Evolutionary conservation across 441 rosid genomes (phyloP).

Genomic region (Aleurites moluccanus): DNA sequence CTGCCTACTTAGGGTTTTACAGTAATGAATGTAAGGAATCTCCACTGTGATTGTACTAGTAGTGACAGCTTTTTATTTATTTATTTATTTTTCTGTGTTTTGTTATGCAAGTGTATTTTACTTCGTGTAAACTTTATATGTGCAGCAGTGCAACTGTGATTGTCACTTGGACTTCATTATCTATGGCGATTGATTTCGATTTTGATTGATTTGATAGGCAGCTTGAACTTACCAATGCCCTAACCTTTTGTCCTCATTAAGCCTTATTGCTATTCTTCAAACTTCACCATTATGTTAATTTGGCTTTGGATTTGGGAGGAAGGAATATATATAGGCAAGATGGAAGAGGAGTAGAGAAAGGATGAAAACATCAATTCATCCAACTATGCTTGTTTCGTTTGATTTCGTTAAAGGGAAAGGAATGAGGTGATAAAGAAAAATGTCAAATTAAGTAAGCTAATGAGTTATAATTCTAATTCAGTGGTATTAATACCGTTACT

Average conservation of each 20-base stretch:
- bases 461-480: too few relatives aligned
- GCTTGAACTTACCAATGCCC: slow-evolving; percentile 1
- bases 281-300: too few relatives aligned
- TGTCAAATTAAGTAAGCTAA: too few relatives aligned
- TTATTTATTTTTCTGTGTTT: background rate
- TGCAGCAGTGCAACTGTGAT: background rate
- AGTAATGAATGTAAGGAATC: slow-evolving; percentile 38
- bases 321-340: too few relatives aligned
- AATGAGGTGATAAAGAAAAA: too few relatives aligned
- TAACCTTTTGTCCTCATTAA: slow-evolving; percentile 15
- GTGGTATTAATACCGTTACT: too few relatives aligned
- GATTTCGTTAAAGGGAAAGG: too few relatives aligned
- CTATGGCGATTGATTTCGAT: slow-evolving; percentile 5
- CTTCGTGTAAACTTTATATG: background rate
- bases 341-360: too few relatives aligned
- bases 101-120: background rate
- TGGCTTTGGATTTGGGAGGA: too few relatives aligned
- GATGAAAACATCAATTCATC: too few relatives aligned
- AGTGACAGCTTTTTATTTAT: slow-evolving; percentile 24
- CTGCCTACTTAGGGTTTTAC: slow-evolving; percentile 37
- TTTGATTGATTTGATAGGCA: slow-evolving; percentile 6
- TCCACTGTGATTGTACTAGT: slow-evolving; percentile 26
- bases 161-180: background rate
- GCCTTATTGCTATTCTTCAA: too few relatives aligned
- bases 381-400: too few relatives aligned